Conservation (phyloP, 148 eudicot genomes). For the Rhododendron simsii region DNA sequence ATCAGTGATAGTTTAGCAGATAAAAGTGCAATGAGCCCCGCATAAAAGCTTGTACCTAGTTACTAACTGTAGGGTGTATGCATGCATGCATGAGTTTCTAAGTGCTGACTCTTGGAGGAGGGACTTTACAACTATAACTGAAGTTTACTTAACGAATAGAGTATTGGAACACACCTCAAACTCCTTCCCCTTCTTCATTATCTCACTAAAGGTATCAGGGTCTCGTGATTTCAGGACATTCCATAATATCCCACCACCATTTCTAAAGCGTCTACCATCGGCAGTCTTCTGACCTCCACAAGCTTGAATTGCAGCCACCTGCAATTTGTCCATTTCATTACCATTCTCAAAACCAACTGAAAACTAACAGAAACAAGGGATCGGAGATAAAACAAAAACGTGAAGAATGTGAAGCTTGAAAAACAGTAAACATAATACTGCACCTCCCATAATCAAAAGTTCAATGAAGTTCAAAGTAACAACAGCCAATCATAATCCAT, state of each 20-base stretch:
- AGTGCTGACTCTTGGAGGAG: neutral
- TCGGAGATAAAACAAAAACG: neutral
- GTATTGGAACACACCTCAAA: constrained; percentile 60
- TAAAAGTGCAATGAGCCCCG: neutral
- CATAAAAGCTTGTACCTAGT: neutral
- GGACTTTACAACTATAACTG: neutral
- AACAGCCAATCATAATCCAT: neutral
- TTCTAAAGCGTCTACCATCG: constrained; percentile 60
- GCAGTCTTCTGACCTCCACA: constrained; percentile 95
- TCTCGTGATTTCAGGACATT: constrained; percentile 70
- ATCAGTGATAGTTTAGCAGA: neutral
- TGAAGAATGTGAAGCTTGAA: neutral
- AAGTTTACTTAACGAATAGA: neutral
- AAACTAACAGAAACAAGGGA: neutral
- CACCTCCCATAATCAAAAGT: neutral
- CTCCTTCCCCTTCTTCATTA: constrained; percentile 86
- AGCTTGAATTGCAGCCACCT: constrained; percentile 95
- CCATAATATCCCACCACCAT: constrained; percentile 91
- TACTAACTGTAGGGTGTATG: neutral
- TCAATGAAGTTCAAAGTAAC: neutral
- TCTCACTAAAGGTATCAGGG: constrained; percentile 78
- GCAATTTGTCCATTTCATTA: constrained; percentile 15
- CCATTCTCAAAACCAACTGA: neutral
- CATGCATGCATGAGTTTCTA: neutral
- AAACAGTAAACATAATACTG: neutral